Evolutionary conservation across 2,329 filamentous ascomycete genomes (phyloP), one percentile per base, ranked within the genome.

Genomic region (Fusarium robinianum): DNA sequence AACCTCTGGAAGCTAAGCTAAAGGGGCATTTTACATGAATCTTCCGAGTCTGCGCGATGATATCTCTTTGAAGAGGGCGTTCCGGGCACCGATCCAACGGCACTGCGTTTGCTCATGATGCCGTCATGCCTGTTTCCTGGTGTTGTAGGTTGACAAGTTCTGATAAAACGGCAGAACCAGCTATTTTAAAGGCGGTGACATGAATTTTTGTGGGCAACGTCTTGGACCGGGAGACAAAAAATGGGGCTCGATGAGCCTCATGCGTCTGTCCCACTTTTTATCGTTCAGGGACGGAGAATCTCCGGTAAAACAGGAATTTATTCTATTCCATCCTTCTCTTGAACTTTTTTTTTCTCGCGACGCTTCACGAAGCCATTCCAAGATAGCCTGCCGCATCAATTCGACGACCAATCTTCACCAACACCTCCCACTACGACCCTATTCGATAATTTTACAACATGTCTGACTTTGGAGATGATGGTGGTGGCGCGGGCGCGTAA

Each of bases 391-490:
- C n/a, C n/a, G n/a, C n/a, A n/a, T n/a, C n/a, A n/a, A n/a, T n/a
- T n/a, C 27, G 29, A 34, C 41, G 29, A 29, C 31, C 41, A 35
- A 23, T 36, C 19, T 38, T n/a, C 12, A 33, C 29, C 35, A 24
- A 32, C 27, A 36, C 39, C 22, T 24, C 16, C 14, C 12, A 34
- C 29, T n/a, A n/a, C 34, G 30, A 10, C 18, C 17, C 23, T 29
- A 39, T 19, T 30, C 9, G 14, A 51, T 22, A 39, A n/a, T 8
- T 32, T 35, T 11, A 27, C 45, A 71, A 45, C 14, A 89, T 90
- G 86, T 90, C 85, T 70, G 85, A 88, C 72, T 84, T 84, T 72
- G 85, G 83, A 59, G 81, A 85, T 62, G 80, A 85, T 58, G 81
- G 82, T 63, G 76, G 73, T 55, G 79, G 75, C 58, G 79, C 75